phyloP scores from a whole-genome alignment of 768 basidiomycete species.

The Asterophora lycoperdoides region DNA sequence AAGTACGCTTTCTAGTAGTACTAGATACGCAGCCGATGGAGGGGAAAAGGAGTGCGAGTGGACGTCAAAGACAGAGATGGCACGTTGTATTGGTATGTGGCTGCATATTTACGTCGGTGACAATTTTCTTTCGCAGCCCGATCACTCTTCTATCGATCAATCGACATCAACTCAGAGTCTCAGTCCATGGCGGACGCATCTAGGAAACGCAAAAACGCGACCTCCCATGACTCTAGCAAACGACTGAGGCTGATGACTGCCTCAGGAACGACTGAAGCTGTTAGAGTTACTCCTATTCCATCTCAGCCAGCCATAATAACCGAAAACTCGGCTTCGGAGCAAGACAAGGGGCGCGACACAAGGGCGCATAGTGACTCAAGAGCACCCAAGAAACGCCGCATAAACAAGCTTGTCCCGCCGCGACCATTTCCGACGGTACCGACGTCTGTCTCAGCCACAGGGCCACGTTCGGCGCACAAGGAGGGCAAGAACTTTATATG shows the following conservation, averaged over 20 bases:
- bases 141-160: conserved; percentile 10
- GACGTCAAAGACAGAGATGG: conserved; percentile 21
- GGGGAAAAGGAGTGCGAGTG: conserved; percentile 7
- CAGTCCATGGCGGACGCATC: conserved; percentile 15
- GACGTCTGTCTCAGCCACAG: conserved; percentile 70
- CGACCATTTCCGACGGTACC: conserved; percentile 77
- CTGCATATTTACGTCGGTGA: conserved; percentile 14
- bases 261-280: conserved; percentile 8
- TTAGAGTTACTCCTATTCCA: conserved; percentile 9
- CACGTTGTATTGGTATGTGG: conserved; percentile 20
- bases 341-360: neutral
- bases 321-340: neutral
- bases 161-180: too few species aligned
- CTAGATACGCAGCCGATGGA: conserved; percentile 24
- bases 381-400: conserved; percentile 25
- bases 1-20: conserved; percentile 27
- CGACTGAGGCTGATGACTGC: conserved; percentile 28
- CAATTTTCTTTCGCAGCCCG: conserved; percentile 17
- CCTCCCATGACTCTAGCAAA: conserved; percentile 22
- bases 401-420: conserved; percentile 66
- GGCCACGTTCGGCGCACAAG: conserved; percentile 71
- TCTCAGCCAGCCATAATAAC: neutral
- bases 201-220: conserved; percentile 37
- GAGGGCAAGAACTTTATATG: conserved; percentile 83
- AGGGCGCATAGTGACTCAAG: conserved; percentile 6